These are phyloP conservation scores for Primulina eburnea DNA, from an alignment of 257 asterid genomes.

Conservation along the genomic window DNA sequence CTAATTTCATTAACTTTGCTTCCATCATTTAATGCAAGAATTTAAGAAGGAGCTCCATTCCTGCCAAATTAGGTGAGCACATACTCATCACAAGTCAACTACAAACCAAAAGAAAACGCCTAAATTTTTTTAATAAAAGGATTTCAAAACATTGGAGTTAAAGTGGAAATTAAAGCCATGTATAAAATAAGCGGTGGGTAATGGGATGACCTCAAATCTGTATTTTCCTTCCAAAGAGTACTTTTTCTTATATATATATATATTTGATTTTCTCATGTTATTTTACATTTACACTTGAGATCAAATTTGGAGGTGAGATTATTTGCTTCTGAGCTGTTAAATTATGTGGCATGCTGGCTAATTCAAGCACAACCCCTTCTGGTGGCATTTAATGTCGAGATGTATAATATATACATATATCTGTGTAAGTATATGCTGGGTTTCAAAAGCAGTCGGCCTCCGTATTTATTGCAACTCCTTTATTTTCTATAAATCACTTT, in stretches of 20 bases:
- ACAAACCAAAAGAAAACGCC: not conserved
- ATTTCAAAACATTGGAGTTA: not conserved
- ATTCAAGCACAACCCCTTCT: constrained; percentile 37
- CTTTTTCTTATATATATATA: not conserved
- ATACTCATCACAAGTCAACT: not conserved
- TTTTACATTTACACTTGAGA: not conserved
- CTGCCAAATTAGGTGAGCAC: constrained; percentile 39
- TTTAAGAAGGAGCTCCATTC: constrained; percentile 22
- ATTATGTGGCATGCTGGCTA: constrained; percentile 9
- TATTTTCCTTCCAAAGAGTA: not conserved
- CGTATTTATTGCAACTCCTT: constrained; percentile 41
- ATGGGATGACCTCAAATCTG: constrained; percentile 2
- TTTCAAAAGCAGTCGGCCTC: constrained; percentile 28
- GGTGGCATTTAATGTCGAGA: constrained; percentile 42
- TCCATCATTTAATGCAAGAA: constrained; percentile 37
- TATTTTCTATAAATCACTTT: constrained; percentile 43
- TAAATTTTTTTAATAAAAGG: not conserved
- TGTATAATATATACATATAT: not conserved
- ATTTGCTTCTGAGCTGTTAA: not conserved
- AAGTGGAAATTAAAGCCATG: not conserved
- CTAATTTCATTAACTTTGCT: constrained; percentile 29
- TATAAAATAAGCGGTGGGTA: not conserved
- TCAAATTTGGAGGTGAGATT: not conserved
- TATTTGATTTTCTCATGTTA: not conserved
- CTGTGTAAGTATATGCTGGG: not conserved